Evolutionary conservation across 257 asterid genomes (phyloP), one percentile per base, ranked within the genome.

Genomic region (Capsicum baccatum): DNA sequence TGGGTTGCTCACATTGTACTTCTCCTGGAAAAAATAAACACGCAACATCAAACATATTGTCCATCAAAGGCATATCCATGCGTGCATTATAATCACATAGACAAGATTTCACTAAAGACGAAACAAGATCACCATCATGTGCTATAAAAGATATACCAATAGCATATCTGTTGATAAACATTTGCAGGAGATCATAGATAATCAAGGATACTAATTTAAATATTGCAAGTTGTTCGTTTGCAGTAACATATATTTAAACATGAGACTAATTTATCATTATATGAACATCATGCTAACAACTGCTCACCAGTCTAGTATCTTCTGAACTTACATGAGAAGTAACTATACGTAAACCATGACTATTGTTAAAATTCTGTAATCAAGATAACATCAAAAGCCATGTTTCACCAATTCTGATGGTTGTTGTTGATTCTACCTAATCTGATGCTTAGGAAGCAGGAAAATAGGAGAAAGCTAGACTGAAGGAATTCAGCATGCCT

Each of bases 1-100:
- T 97, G 83, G 99, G 99, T 87, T 95, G 98, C 93, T 97, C 99
- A 69, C 99, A 95, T 84, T 97, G 99, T 84, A 97, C 90, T 92
- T 97, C 99, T 83, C 99, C 99, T 97, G 98, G 91, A 91, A 83
- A 54, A 44, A 54, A 10, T 16, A 78, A 78, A 78, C 82, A 9
- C 54, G 21, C 15, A 15, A 78, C 50, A 78, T 78, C 50, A 54
- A 3, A 78, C 82, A 52, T 14, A 52, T 14, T 48, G 54, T 78
- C 50, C 26, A 54, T 21, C 64, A 54, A 78, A 33, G 66, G 50
- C 1, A 54, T 78, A 78, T 78, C 12, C 3, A 2, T 33, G 16
- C 6, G 47, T 54, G 82, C 82, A 78, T 14, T 35, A 54, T 64
- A 54, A 78, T 26, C 82, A 78, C 33, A 54, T 57, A 78, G 13